These are phyloP conservation scores for Mucor indicus DNA, from an alignment of 371 early-diverging fungal genomes.

Conservation along the genomic window DNA sequence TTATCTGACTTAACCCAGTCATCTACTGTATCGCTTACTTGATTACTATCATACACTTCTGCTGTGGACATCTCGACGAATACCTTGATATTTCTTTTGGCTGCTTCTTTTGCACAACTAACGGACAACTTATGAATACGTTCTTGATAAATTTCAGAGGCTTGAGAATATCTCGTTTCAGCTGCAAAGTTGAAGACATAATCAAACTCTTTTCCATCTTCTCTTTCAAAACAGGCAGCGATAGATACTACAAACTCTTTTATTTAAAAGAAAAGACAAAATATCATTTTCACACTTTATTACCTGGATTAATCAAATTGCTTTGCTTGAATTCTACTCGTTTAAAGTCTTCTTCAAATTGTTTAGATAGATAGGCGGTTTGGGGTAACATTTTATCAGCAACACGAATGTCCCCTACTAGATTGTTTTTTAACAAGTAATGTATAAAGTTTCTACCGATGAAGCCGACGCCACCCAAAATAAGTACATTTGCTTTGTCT, in stretches of 20 bases:
- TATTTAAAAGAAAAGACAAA: not conserved
- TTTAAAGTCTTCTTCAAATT: slow-evolving; percentile 64
- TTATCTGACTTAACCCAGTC: not conserved
- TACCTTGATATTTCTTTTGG: slow-evolving; percentile 65
- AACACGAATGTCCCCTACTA: slow-evolving; percentile 71
- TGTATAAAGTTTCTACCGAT: slow-evolving; percentile 81
- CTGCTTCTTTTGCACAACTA: slow-evolving; percentile 80
- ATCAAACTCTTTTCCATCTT: slow-evolving; percentile 72
- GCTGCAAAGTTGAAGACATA: slow-evolving; percentile 89
- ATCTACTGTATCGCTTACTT: slow-evolving; percentile 39
- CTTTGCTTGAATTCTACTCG: slow-evolving; percentile 82
- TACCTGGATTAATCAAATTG: slow-evolving; percentile 78
- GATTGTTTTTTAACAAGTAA: slow-evolving; percentile 64
- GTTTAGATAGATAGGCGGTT: slow-evolving; percentile 75
- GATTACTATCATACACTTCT: slow-evolving; percentile 81
- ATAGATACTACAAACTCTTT: slow-evolving; percentile 50
- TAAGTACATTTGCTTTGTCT: slow-evolving; percentile 45
- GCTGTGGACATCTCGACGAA: slow-evolving; percentile 87
- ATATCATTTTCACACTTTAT: slow-evolving; percentile 7
- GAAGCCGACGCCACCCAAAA: slow-evolving; percentile 85
- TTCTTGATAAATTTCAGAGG: slow-evolving; percentile 83
- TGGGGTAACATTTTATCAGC: slow-evolving; percentile 89
- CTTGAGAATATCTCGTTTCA: slow-evolving; percentile 89
- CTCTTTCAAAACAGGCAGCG: slow-evolving; percentile 67
- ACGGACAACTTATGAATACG: slow-evolving; percentile 74